phyloP scores from a whole-genome alignment of 2,329 filamentous ascomycete species.

The Pseudocercospora crystallina region DNA sequence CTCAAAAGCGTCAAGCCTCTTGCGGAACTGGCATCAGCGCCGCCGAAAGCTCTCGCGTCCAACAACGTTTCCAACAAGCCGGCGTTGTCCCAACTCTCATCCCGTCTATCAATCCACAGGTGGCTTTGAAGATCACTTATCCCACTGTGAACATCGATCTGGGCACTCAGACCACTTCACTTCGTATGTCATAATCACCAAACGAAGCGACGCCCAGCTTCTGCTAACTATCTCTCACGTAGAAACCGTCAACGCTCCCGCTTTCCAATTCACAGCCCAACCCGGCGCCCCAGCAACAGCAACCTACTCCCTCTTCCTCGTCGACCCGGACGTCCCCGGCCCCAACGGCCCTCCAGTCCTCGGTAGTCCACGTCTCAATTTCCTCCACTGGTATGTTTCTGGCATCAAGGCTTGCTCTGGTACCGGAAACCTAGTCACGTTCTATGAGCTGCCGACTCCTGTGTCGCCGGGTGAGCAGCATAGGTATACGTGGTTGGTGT shows the following conservation, averaged over 20 bases:
- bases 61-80: conserved; percentile 7
- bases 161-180: conserved; percentile 9
- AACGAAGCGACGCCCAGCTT: not conserved
- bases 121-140: conserved; percentile 4
- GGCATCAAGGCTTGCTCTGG: conserved; percentile 5
- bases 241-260: conserved; percentile 10
- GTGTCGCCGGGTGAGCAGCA: conserved; percentile 10
- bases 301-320: conserved; percentile 17
- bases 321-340: conserved; percentile 17
- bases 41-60: conserved; percentile 3
- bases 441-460: conserved; percentile 13
- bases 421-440: conserved; percentile 1
- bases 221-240: not conserved
- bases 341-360: conserved; percentile 12
- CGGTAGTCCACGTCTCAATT: conserved; percentile 12
- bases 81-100: conserved; percentile 16
- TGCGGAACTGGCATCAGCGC: conserved; percentile 12
- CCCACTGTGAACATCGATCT: conserved; percentile 8
- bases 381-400: conserved; percentile 16
- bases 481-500: conserved; percentile 12
- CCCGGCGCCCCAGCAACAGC: not conserved
- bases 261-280: conserved; percentile 9
- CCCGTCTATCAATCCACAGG: conserved; percentile 9
- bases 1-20: conserved; percentile 10
- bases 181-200: not conserved